Evolutionary conservation across 805 yeast genomes (phyloP).

Genomic region (Metschnikowia dekortorum): DNA sequence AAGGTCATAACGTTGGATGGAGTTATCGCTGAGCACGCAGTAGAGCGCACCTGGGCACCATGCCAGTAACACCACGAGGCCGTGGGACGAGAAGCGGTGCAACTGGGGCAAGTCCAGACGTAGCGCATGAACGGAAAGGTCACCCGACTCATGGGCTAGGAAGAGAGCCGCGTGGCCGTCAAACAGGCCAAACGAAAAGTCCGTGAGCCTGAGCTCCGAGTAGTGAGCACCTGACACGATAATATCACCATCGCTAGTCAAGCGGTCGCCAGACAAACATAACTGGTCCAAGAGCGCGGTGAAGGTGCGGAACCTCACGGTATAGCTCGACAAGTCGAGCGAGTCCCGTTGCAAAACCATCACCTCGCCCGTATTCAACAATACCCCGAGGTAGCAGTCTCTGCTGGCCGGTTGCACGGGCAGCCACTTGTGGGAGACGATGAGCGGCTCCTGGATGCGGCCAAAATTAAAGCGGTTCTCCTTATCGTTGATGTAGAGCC

Average conservation of each 20-base stretch:
- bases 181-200: constrained; percentile 23
- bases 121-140: constrained; percentile 15
- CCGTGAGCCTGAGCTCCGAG: constrained; percentile 22
- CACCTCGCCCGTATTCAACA: constrained; percentile 37
- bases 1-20: constrained; percentile 11
- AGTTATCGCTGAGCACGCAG: constrained; percentile 17
- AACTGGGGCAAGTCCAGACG: constrained; percentile 7
- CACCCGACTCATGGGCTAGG: constrained; percentile 17
- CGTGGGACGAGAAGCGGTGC: constrained; percentile 2
- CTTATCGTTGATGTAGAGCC: constrained; percentile 21
- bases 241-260: constrained; percentile 19
- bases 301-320: constrained; percentile 24
- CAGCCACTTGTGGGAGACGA: constrained; percentile 36
- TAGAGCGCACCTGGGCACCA: constrained; percentile 6
- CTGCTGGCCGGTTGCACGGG: constrained; percentile 20
- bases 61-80: constrained; percentile 18
- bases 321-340: constrained; percentile 21
- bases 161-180: constrained; percentile 6
- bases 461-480: constrained; percentile 28
- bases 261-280: constrained; percentile 13
- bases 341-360: constrained; percentile 27
- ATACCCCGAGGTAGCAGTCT: constrained; percentile 29
- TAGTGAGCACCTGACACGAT: constrained; percentile 19
- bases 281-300: constrained; percentile 22
- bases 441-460: constrained; percentile 29